A percentile compares a stretch with the other conserved stretches of the same genome.
Evolutionary conservation across 1,284 basidiomycete genomes (phyloP).

Genomic region (Fomitopsis palustris): DNA sequence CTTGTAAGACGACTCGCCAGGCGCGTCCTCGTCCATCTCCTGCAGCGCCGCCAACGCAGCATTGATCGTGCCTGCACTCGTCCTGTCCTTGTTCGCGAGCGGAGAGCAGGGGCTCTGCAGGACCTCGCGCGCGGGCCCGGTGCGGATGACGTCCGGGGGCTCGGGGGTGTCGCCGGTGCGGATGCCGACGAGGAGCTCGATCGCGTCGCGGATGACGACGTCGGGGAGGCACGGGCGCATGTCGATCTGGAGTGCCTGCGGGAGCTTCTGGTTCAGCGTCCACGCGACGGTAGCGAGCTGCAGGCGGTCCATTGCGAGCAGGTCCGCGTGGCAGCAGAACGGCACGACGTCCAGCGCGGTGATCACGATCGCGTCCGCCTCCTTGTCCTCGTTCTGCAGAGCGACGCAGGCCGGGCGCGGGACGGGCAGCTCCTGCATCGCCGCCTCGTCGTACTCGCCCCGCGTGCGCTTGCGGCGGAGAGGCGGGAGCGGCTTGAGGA

Average conservation of each 20-base stretch:
- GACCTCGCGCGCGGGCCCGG: slow-evolving; percentile 2
- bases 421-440: neutral
- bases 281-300: slow-evolving; percentile 44
- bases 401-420: slow-evolving; percentile 7
- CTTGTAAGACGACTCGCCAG: slow-evolving; percentile 13
- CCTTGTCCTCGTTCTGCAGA: slow-evolving; percentile 47
- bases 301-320: slow-evolving; percentile 47
- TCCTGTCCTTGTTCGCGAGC: slow-evolving; percentile 12
- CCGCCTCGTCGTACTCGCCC: neutral
- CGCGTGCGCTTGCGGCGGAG: slow-evolving; percentile 2
- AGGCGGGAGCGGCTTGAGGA: neutral
- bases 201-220: slow-evolving; percentile 38
- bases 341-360: slow-evolving; percentile 47
- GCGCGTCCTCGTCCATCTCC: slow-evolving; percentile 12
- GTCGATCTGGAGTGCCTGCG: slow-evolving; percentile 42
- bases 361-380: slow-evolving; percentile 51
- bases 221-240: slow-evolving; percentile 28
- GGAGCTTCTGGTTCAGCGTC: slow-evolving; percentile 45
- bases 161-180: slow-evolving; percentile 17
- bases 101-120: slow-evolving; percentile 16
- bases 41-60: slow-evolving; percentile 14
- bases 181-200: slow-evolving; percentile 54
- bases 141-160: slow-evolving; percentile 7
- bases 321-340: slow-evolving; percentile 63
- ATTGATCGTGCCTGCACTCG: slow-evolving; percentile 7